Conservation (phyloP, 225 moss, liverwort and hornwort species). For the Rhytidiadelphus loreus region DNA sequence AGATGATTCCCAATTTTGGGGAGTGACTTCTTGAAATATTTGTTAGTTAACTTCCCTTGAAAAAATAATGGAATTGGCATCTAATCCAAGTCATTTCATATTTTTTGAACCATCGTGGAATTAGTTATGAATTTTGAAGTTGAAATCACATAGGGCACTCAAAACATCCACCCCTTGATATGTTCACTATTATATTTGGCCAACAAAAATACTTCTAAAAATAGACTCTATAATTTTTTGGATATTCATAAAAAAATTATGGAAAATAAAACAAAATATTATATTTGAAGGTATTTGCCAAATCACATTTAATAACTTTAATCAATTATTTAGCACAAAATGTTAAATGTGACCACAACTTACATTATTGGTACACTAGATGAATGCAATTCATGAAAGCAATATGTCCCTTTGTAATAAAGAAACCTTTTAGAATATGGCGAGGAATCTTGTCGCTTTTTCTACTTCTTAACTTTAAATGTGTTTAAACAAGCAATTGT, state of each 20-base stretch:
- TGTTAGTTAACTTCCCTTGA: background rate
- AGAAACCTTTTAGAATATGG: no score
- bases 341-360: accelerated
- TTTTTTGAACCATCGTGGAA: background rate
- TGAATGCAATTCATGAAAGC: background rate
- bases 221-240: no score
- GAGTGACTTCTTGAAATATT: background rate
- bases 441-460: accelerated
- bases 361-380: background rate
- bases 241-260: no score
- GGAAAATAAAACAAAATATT: no score
- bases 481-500: background rate
- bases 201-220: no score
- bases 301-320: no score
- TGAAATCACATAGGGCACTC: background rate
- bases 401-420: background rate
- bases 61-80: background rate
- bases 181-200: background rate
- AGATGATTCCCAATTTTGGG: background rate
- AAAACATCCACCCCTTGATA: background rate
- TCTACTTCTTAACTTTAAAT: background rate
- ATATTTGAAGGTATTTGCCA: no score
- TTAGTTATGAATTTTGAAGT: background rate
- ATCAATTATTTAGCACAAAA: background rate
- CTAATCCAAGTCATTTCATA: background rate